Evolutionary conservation across 305 asterid genomes (phyloP).

Genomic region (Nicotiana rustica): DNA sequence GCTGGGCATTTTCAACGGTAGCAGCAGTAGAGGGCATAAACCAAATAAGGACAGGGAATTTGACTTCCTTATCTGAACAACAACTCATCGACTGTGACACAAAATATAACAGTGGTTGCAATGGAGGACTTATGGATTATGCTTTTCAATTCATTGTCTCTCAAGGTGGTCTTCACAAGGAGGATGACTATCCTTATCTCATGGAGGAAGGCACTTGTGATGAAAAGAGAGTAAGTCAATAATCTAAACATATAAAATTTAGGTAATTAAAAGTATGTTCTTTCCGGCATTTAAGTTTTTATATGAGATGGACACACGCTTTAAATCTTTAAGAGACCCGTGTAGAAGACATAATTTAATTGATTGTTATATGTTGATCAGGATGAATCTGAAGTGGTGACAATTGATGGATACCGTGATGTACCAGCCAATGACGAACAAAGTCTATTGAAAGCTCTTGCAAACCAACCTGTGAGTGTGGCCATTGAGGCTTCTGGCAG

Average conservation of each 20-base stretch:
- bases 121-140: slow-evolving; percentile 40
- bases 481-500: slow-evolving; percentile 39
- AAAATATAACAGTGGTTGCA: slow-evolving; percentile 36
- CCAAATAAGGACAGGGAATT: slow-evolving; percentile 36
- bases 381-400: slow-evolving; percentile 34
- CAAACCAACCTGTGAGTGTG: slow-evolving; percentile 36
- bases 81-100: slow-evolving; percentile 41
- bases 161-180: slow-evolving; percentile 38
- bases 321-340: too few species aligned
- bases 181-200: slow-evolving; percentile 38
- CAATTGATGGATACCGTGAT: slow-evolving; percentile 37
- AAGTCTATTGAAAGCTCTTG: slow-evolving; percentile 32
- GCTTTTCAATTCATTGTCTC: slow-evolving; percentile 38
- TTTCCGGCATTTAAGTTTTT: too few species aligned
- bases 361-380: neutral
- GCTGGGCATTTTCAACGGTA: slow-evolving; percentile 43
- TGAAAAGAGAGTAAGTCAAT: slow-evolving; percentile 31
- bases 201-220: slow-evolving; percentile 35
- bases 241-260: neutral
- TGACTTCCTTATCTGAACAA: slow-evolving; percentile 40
- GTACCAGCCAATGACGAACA: slow-evolving; percentile 30
- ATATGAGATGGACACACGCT: too few species aligned
- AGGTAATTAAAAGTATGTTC: too few species aligned
- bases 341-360: too few species aligned
- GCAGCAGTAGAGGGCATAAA: slow-evolving; percentile 39